Base-by-base conservation (phyloP, 2,329 filamentous ascomycete genomes). In the Penicillium sp. region DNA sequence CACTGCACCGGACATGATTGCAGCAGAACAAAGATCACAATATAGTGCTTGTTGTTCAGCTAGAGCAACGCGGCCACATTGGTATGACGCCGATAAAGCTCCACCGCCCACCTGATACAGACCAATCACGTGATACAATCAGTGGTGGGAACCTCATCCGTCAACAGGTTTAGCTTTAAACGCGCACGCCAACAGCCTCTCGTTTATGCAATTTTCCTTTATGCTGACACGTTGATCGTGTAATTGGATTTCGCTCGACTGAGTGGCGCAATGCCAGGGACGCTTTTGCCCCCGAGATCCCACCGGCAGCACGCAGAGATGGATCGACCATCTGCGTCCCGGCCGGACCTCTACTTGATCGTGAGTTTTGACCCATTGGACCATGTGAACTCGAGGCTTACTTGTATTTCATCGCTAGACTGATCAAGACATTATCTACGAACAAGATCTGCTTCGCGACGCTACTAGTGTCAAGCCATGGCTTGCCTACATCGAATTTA, bases 401-500 rank as follows among this genome's bases (percentile, higher is more conserved):
- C 64, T 70, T 70, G 60, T 1, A 15, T 71, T 76, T 34, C 65
- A 66, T 62, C 65, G 75, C 61, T 73, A 93, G 85, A 82, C 86
- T 65, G 89, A 91, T 70, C 91, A 95, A 77, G 94, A 99, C 77
- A 87, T 90, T 52, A 84, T 96, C 58, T 99, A 97, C 80, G 95
- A 99, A 77, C 92, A 97, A 76, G 94, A 99, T 73, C 86, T 97
- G 58, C 79, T 94, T 61, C 89, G 92, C 65, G 90, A 95, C 68
- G 85, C 86, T 9, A 88, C 87, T 67, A 94, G 86, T 72, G 86
- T 93, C 63, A 95, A 93, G 75, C 92, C 94, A 68, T 99, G 94
- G 94, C 83, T 99, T 55, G 86, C 91, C 63, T 99, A 97, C 75
- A 89, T 93, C 71, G 86, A 91, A 63, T 92, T 90, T 81, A 99